These are phyloP conservation scores for Solanum lycopersicoides DNA, from an alignment of 257 asterid species.

Conservation along the genomic window DNA sequence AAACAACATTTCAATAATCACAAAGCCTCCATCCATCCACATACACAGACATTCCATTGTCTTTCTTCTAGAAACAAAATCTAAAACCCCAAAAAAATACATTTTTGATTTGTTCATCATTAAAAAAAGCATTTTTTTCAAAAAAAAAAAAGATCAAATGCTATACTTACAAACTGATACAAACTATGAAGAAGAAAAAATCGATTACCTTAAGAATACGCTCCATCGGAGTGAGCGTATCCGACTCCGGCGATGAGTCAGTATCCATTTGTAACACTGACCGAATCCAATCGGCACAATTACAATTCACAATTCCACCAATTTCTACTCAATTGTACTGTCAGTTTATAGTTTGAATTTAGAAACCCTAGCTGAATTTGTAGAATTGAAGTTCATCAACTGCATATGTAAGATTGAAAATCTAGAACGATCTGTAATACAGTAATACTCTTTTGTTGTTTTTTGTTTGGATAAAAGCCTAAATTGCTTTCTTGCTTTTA, in stretches of 20 bases:
- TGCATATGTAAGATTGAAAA: neutral
- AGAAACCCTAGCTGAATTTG: neutral
- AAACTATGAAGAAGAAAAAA: neutral
- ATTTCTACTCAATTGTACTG: neutral
- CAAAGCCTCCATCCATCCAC: neutral
- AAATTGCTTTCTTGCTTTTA: neutral
- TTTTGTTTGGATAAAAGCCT: neutral
- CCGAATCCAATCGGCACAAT: conserved; percentile 54
- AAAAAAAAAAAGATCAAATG: neutral
- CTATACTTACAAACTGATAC: neutral
- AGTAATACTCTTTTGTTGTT: neutral
- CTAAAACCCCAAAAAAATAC: neutral
- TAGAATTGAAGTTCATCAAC: neutral
- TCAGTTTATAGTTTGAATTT: neutral
- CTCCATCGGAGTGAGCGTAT: neutral
- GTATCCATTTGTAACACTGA: conserved; percentile 51
- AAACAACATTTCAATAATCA: neutral
- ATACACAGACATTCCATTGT: neutral
- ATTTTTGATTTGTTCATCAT: neutral
- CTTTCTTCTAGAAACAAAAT: neutral
- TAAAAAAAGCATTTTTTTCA: neutral
- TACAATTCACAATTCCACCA: neutral
- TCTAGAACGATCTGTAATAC: neutral
- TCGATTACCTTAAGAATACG: conserved; percentile 40
- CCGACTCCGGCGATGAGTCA: conserved; percentile 33